A percentile compares a stretch with the other conserved stretches of the same genome.
These are phyloP conservation scores for Didymella segeticola DNA, from an alignment of 2,329 filamentous ascomycete species.

Conservation along the genomic window DNA sequence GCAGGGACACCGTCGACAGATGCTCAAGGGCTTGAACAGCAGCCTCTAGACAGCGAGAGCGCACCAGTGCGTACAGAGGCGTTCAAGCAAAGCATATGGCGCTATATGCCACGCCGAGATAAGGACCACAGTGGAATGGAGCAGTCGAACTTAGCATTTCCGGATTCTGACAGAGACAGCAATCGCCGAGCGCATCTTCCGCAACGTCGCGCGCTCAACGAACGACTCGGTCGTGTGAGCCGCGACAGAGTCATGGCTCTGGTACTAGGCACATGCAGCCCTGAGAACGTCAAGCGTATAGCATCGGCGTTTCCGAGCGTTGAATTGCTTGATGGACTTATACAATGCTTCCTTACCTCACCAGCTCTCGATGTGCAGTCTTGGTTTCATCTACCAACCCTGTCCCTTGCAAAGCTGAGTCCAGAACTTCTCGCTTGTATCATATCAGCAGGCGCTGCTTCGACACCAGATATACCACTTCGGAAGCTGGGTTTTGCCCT, in stretches of 20 bases:
- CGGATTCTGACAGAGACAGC: slow-evolving; percentile 41
- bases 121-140: slow-evolving; percentile 36
- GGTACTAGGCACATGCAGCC: slow-evolving; percentile 65
- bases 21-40: slow-evolving; percentile 23
- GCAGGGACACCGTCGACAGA: slow-evolving; percentile 35
- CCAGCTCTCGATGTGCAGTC: slow-evolving; percentile 64
- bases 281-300: slow-evolving; percentile 57
- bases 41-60: slow-evolving; percentile 26
- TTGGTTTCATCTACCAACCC: slow-evolving; percentile 68
- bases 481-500: slow-evolving; percentile 65
- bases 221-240: slow-evolving; percentile 50
- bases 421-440: slow-evolving; percentile 68
- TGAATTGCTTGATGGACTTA: slow-evolving; percentile 65
- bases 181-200: slow-evolving; percentile 41
- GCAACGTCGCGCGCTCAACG: slow-evolving; percentile 50
- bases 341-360: slow-evolving; percentile 66
- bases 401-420: slow-evolving; percentile 62
- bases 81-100: slow-evolving; percentile 55
- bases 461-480: slow-evolving; percentile 63
- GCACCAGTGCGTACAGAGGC: slow-evolving; percentile 37
- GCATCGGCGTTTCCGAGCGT: slow-evolving; percentile 68
- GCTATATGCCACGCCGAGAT: slow-evolving; percentile 49
- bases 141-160: slow-evolving; percentile 49
- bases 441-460: slow-evolving; percentile 65
- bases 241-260: slow-evolving; percentile 69